Percentiles rank a stretch among this genome's conserved stretches.
These are phyloP conservation scores for Lipomyces yarrowii DNA, from an alignment of 1,139 yeast species.

Conservation along the genomic window DNA sequence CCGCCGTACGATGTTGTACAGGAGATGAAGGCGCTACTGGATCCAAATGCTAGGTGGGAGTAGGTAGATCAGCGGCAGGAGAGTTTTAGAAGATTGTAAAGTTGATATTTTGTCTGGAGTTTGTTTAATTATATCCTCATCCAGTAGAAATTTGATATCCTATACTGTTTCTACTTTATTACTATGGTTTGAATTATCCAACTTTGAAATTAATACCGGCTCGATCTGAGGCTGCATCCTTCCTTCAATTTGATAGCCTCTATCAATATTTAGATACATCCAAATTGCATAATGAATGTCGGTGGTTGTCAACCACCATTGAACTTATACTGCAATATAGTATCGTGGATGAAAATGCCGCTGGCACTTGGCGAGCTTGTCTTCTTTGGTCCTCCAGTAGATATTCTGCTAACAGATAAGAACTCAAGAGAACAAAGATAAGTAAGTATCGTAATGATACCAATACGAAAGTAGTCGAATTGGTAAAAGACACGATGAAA, in stretches of 20 bases:
- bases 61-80: background rate
- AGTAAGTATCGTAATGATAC: too few species aligned
- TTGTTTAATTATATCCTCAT: background rate
- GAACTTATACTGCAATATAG: background rate
- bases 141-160: background rate
- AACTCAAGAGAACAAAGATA: too few species aligned
- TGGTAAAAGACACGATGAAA: too few species aligned
- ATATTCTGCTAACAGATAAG: too few species aligned
- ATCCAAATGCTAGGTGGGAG: background rate
- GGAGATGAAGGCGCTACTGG: constrained; percentile 53
- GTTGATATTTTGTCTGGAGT: background rate
- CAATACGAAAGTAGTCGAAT: too few species aligned
- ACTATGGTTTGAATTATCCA: background rate
- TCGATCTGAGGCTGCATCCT: background rate
- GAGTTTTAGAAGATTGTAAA: background rate
- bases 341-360: background rate
- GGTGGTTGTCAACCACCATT: background rate
- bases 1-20: constrained; percentile 65
- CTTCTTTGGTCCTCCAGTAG: too few species aligned
- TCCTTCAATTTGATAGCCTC: background rate
- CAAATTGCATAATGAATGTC: background rate
- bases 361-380: background rate
- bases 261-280: background rate
- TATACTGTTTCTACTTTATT: background rate
- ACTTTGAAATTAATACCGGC: background rate